Percentiles rank a stretch among this genome's conserved stretches.
Evolutionary conservation across 257 asterid species (phyloP).

Genomic region (Eucommia ulmoides): DNA sequence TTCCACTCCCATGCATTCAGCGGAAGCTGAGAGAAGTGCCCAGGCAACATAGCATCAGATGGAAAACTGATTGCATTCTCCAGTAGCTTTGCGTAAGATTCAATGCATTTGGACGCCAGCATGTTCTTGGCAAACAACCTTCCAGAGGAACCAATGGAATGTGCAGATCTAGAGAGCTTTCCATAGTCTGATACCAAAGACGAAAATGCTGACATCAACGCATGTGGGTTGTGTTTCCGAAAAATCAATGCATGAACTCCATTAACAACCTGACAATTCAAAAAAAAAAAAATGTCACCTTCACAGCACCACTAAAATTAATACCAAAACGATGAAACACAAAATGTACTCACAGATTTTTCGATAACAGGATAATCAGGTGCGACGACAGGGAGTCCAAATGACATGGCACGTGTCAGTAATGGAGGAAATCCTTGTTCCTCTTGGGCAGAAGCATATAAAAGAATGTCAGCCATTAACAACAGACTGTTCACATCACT

Average conservation of each 20-base stretch:
- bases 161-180: conserved; percentile 53
- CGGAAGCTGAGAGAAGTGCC: conserved; percentile 44
- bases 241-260: conserved; percentile 74
- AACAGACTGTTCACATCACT: conserved; percentile 60
- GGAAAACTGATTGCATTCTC: conserved; percentile 77
- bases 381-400: conserved; percentile 75
- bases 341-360: conserved; percentile 50
- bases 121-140: conserved; percentile 68
- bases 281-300: too few species aligned
- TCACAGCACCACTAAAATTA: too few species aligned
- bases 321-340: too few species aligned
- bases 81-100: conserved; percentile 50
- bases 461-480: conserved; percentile 84
- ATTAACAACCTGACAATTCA: conserved; percentile 54
- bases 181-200: conserved; percentile 56
- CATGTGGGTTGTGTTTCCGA: conserved; percentile 48
- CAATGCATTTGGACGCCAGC: conserved; percentile 74
- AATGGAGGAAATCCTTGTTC: conserved; percentile 88
- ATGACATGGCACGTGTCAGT: conserved; percentile 82
- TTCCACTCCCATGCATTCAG: conserved; percentile 70
- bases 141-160: conserved; percentile 64
- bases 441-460: conserved; percentile 80
- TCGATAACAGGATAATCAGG: conserved; percentile 62
- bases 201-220: conserved; percentile 49
- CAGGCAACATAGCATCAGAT: conserved; percentile 77